Base-by-base conservation (phyloP, 139 green algal genomes). In the Monoraphidium neglectum region DNA sequence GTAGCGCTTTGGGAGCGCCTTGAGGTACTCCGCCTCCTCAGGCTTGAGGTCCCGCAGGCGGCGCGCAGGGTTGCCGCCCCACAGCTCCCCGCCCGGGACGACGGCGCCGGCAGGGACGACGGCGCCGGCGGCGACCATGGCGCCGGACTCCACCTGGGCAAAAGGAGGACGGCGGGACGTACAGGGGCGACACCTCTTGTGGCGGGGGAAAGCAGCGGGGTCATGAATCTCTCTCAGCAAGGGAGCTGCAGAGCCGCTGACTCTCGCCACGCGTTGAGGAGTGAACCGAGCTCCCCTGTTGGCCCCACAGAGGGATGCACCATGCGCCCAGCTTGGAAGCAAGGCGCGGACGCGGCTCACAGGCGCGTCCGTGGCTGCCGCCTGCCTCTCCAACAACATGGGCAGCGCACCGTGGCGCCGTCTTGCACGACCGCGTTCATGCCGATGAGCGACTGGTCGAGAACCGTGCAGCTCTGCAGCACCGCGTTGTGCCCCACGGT, bases 361-460 rank as follows among this genome's bases (percentile, higher is more conserved):
- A n/a, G n/a, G n/a, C n/a, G n/a, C n/a, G n/a, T n/a, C n/a, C n/a
- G n/a, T n/a, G 49, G 49, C 15, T 18, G 49, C 49, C 49, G 18
- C 18, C 49, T 57, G 49, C 49, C n/a, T n/a, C n/a, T n/a, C n/a
- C n/a, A n/a, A n/a, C n/a, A n/a, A n/a, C n/a, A n/a, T n/a, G n/a
- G 33, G n/a, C 51, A 37, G 23, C 70, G 81, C 65, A 89, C 90
- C 67, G 75, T 82, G 5, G 70, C 84, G 15, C 93, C 93, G 60
- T 98, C 89, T 37, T 91, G 80, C 32, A 99, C 46, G 0, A 94
- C 93, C 10, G 96, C 89, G n/a, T 91, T 92, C 83, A 99, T 99
- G 77, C 96, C 96, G 18, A 99, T 89, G 15, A 99, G 89, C 28
- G 68, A 79, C 21, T 92, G 90, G 83, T 98, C 93, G 21, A 91